Percentiles rank a stretch among this genome's conserved stretches.
Conservation (phyloP, 331 rosid species). For the Dryas integrifolia region DNA sequence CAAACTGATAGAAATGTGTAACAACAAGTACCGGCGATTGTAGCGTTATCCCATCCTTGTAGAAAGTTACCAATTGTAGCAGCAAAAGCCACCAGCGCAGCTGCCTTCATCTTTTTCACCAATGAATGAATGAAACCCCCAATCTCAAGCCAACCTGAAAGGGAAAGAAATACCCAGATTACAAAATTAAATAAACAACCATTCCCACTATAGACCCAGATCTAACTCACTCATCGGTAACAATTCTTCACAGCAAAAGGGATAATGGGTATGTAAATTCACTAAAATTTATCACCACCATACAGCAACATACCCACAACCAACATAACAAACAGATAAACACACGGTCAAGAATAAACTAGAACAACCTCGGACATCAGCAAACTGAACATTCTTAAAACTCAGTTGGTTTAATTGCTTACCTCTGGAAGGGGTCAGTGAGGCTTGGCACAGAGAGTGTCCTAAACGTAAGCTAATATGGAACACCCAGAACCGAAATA, state of each 20-base stretch:
- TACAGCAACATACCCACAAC: neutral
- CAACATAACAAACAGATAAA: slow-evolving; percentile 1
- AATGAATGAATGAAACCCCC: slow-evolving; percentile 16
- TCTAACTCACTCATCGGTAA: slow-evolving; percentile 6
- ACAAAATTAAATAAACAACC: neutral
- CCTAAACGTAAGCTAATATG: neutral
- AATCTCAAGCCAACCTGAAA: slow-evolving; percentile 17
- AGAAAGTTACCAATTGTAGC: slow-evolving; percentile 83
- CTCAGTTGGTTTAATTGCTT: slow-evolving; percentile 2
- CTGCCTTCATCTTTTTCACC: slow-evolving; percentile 58
- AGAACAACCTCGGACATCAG: too few relatives aligned
- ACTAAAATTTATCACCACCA: neutral
- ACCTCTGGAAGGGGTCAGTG: slow-evolving; percentile 1
- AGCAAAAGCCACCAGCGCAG: slow-evolving; percentile 72
- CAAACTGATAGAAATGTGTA: neutral
- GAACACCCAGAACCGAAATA: neutral
- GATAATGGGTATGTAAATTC: neutral
- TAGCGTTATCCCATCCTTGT: slow-evolving; percentile 98
- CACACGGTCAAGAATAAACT: neutral
- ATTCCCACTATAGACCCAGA: neutral
- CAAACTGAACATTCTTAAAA: neutral
- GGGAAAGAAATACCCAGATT: slow-evolving; percentile 8
- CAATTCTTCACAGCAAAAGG: neutral
- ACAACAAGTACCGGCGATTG: slow-evolving; percentile 72
- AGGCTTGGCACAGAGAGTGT: slow-evolving; percentile 6